Evolutionary conservation across 2,329 filamentous ascomycete genomes (phyloP).

Genomic region (Rhynchosporium graminicola): DNA sequence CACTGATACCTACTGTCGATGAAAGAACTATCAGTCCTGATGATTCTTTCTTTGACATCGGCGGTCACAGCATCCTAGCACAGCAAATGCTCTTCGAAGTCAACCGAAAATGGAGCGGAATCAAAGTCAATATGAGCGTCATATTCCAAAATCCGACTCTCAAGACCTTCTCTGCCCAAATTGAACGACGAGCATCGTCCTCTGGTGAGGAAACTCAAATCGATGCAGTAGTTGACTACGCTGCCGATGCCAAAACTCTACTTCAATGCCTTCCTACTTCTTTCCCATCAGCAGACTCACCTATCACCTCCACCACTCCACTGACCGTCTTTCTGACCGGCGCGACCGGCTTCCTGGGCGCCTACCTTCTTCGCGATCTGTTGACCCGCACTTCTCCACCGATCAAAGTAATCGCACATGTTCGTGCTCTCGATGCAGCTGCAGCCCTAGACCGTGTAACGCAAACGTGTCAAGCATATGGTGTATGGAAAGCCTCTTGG

Average conservation of each 20-base stretch:
- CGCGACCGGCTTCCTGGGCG: constrained; percentile 85
- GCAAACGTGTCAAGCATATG: constrained; percentile 72
- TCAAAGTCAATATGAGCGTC: constrained; percentile 67
- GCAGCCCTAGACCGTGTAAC: constrained; percentile 65
- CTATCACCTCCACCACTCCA: constrained; percentile 39
- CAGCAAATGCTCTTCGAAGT: constrained; percentile 78
- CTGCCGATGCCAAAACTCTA: constrained; percentile 45
- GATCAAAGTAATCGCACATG: constrained; percentile 70
- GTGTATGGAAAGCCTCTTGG: constrained; percentile 76
- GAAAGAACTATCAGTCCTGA: constrained; percentile 65
- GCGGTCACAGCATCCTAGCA: constrained; percentile 78
- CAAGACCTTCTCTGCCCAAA: constrained; percentile 50
- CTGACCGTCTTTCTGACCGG: constrained; percentile 79
- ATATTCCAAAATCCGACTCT: constrained; percentile 70
- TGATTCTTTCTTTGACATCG: constrained; percentile 74
- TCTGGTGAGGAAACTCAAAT: constrained; percentile 40
- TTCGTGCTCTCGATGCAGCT: constrained; percentile 65
- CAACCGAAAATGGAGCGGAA: constrained; percentile 59
- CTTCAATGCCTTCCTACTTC: constrained; percentile 44
- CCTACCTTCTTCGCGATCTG: constrained; percentile 76
- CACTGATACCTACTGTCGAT: constrained; percentile 66
- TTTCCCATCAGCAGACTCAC: constrained; percentile 42
- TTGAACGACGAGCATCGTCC: constrained; percentile 47
- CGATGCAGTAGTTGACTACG: constrained; percentile 50
- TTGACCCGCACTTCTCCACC: constrained; percentile 58